Percentiles rank a stretch among this genome's conserved stretches.
These are phyloP conservation scores for Platismatia glauca DNA, from an alignment of 495 filamentous ascomycete species.

Conservation along the genomic window DNA sequence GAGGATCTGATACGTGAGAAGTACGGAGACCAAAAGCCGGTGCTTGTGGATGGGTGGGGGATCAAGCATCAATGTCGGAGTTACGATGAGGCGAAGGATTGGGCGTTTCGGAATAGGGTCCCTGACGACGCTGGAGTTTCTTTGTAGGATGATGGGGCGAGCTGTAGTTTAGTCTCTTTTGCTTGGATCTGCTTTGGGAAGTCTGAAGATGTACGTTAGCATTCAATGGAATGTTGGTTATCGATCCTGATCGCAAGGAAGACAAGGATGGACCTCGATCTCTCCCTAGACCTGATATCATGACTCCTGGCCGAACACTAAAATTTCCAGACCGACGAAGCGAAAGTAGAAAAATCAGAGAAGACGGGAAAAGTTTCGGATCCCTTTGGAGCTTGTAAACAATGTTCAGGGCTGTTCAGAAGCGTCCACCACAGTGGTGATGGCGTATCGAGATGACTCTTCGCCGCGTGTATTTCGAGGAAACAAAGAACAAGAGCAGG, in stretches of 20 bases:
- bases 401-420: not conserved
- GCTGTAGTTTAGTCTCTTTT: not conserved
- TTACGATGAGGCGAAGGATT: not conserved
- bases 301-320: not conserved
- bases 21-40: not conserved
- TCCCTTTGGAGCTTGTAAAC: not conserved
- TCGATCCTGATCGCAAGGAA: not conserved
- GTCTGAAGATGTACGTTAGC: not conserved
- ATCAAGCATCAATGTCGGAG: not conserved
- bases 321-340: not conserved
- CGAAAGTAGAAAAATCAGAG: not conserved
- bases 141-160: not conserved
- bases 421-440: not conserved
- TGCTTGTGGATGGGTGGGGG: not conserved
- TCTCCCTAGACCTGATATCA: not conserved
- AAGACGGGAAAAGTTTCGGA: not conserved
- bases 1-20: not conserved
- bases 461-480: not conserved
- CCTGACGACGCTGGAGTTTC: not conserved
- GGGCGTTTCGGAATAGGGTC: not conserved
- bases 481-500: not conserved
- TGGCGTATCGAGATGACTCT: not conserved
- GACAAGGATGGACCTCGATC: not conserved
- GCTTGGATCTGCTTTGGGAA: not conserved
- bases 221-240: not conserved